Evolutionary conservation across 2,329 filamentous ascomycete species (phyloP).

Genomic region (Delphinella strobiligena): DNA sequence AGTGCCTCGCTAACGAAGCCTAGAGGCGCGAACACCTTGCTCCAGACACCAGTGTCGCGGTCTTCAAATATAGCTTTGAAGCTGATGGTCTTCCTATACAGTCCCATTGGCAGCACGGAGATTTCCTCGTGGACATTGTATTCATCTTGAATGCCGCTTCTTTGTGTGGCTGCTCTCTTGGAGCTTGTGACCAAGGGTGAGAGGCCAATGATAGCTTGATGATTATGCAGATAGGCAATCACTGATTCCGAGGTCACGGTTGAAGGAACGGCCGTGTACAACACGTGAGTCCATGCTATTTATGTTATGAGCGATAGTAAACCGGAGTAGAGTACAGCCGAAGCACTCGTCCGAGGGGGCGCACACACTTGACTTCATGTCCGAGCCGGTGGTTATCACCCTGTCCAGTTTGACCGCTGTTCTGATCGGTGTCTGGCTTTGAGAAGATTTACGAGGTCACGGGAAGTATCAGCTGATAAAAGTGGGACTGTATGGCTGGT

Average conservation of each 20-base stretch:
- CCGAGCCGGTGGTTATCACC: too few relatives aligned
- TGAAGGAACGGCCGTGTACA: constrained; percentile 8
- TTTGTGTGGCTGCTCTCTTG: constrained; percentile 6
- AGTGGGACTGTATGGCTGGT: background rate
- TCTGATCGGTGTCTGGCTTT: background rate
- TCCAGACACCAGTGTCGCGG: constrained; percentile 8
- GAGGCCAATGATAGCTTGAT: constrained; percentile 12
- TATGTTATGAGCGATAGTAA: background rate
- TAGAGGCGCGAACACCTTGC: constrained; percentile 8
- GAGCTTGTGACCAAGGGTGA: constrained; percentile 11
- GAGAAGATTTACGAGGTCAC: too few relatives aligned
- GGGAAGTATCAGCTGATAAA: background rate
- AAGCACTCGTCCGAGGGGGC: background rate
- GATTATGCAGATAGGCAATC: constrained; percentile 11
- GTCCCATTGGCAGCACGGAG: constrained; percentile 11
- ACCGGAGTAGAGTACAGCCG: too few relatives aligned
- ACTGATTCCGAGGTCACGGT: constrained; percentile 6
- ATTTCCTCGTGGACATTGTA: constrained; percentile 11
- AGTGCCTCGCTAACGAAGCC: constrained; percentile 8
- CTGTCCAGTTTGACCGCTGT: too few relatives aligned
- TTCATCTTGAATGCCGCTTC: too few relatives aligned
- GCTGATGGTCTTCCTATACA: constrained; percentile 12
- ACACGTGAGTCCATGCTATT: background rate
- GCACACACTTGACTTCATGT: background rate
- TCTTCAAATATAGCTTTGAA: constrained; percentile 11